Conservation (phyloP, 257 asterid genomes). For the Haberlea rhodopensis region DNA sequence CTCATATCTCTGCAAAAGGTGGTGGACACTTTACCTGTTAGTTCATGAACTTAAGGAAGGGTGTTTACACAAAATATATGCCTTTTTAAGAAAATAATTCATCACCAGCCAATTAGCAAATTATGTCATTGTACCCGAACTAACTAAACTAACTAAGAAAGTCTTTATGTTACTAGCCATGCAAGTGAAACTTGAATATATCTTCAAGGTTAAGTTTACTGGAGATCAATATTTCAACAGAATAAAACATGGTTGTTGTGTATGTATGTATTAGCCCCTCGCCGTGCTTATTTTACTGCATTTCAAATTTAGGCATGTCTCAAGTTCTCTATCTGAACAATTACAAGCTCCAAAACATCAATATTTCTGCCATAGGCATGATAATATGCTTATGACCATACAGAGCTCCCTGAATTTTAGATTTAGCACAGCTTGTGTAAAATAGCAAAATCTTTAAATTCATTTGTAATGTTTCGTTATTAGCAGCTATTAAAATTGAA, state of each 20-base stretch:
- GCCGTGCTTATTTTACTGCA: neutral
- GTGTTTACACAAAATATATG: slow-evolving; percentile 2
- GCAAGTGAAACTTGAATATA: too few species aligned
- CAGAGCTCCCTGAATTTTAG: neutral
- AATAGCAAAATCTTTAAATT: neutral
- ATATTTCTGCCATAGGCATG: neutral
- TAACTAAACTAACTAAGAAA: neutral
- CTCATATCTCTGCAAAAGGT: slow-evolving; percentile 4
- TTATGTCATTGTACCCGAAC: neutral
- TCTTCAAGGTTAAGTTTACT: too few species aligned
- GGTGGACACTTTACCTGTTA: neutral
- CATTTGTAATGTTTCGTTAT: slow-evolving; percentile 3
- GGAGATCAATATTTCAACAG: too few species aligned
- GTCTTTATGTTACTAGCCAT: too few species aligned
- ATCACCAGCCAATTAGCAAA: neutral
- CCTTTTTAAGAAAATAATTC: slow-evolving; percentile 1
- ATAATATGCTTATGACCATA: neutral
- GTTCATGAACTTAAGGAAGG: neutral
- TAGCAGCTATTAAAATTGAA: slow-evolving; percentile 19
- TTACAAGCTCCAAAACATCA: neutral
- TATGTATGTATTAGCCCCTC: neutral
- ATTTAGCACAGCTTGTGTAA: neutral
- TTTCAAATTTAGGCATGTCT: too few species aligned
- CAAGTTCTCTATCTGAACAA: neutral
- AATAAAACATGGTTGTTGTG: too few species aligned